Percentiles rank a stretch among this genome's conserved stretches.
Evolutionary conservation across 2,329 filamentous ascomycete species (phyloP).

Genomic region (Alternaria viburni): DNA sequence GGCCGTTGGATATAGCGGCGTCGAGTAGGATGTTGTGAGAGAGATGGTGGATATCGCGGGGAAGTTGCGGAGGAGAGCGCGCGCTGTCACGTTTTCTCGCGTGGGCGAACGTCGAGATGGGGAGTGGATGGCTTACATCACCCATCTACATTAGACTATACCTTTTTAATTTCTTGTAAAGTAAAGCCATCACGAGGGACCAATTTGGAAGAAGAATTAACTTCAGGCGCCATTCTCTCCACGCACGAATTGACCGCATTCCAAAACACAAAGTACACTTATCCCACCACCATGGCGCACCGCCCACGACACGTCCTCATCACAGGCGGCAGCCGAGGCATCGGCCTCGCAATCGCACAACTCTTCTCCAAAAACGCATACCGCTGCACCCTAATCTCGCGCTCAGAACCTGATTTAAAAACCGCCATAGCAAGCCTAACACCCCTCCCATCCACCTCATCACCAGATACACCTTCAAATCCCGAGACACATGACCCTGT

Average conservation of each 20-base stretch:
- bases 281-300: background rate
- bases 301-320: slow-evolving; percentile 41
- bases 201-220: background rate
- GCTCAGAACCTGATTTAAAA: slow-evolving; percentile 30
- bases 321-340: slow-evolving; percentile 48
- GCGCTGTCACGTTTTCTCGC: slow-evolving; percentile 37
- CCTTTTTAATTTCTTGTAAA: background rate
- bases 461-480: background rate
- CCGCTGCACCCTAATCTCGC: slow-evolving; percentile 42
- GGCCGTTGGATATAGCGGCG: background rate
- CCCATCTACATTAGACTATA: background rate
- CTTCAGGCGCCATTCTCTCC: background rate
- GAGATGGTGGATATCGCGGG: slow-evolving; percentile 7
- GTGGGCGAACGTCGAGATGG: slow-evolving; percentile 3
- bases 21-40: background rate
- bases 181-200: background rate
- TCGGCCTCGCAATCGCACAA: slow-evolving; percentile 47
- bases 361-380: slow-evolving; percentile 39
- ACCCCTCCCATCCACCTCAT: slow-evolving; percentile 10
- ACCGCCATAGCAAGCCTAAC: slow-evolving; percentile 29
- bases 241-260: background rate
- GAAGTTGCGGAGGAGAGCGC: slow-evolving; percentile 14
- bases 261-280: background rate
- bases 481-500: background rate
- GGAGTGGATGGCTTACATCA: background rate